phyloP scores from a whole-genome alignment of 768 basidiomycete genomes.

The Leucocoprinus birnbaumii region DNA sequence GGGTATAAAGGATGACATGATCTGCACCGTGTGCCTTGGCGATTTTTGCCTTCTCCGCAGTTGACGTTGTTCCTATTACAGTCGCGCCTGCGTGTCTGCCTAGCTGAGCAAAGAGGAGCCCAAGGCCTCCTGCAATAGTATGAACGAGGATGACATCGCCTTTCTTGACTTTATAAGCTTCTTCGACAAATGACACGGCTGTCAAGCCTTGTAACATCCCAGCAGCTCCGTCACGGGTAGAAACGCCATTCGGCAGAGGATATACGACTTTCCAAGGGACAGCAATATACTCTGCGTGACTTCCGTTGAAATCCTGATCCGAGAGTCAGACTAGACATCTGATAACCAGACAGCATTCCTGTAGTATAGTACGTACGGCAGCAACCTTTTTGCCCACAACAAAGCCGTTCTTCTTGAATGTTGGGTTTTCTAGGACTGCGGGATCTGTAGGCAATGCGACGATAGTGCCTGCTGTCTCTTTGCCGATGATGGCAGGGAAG shows the following conservation, averaged over 20 bases:
- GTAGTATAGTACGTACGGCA: conserved; percentile 42
- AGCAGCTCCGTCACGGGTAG: conserved; percentile 64
- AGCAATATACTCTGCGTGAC: conserved; percentile 72
- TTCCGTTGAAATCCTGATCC: conserved; percentile 40
- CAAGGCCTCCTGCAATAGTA: conserved; percentile 91
- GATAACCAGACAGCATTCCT: neutral
- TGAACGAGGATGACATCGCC: conserved; percentile 83
- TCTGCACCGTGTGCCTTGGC: conserved; percentile 81
- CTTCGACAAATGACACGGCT: conserved; percentile 71
- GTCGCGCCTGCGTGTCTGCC: conserved; percentile 74
- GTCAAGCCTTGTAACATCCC: conserved; percentile 76
- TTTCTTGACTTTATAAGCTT: conserved; percentile 80
- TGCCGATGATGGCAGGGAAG: conserved; percentile 70
- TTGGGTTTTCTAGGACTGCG: conserved; percentile 53
- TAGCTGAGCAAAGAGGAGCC: conserved; percentile 64
- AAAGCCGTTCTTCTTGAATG: conserved; percentile 63
- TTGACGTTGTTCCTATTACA: conserved; percentile 93
- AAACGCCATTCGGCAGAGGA: conserved; percentile 62
- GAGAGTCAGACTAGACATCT: neutral
- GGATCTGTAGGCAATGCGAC: conserved; percentile 70
- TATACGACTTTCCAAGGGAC: conserved; percentile 59
- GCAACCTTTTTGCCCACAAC: conserved; percentile 71
- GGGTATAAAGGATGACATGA: conserved; percentile 81
- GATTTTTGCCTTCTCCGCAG: conserved; percentile 74
- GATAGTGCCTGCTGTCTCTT: conserved; percentile 77